Evolutionary conservation across 768 basidiomycete species (phyloP).

Genomic region (Pluteus cervinus): DNA sequence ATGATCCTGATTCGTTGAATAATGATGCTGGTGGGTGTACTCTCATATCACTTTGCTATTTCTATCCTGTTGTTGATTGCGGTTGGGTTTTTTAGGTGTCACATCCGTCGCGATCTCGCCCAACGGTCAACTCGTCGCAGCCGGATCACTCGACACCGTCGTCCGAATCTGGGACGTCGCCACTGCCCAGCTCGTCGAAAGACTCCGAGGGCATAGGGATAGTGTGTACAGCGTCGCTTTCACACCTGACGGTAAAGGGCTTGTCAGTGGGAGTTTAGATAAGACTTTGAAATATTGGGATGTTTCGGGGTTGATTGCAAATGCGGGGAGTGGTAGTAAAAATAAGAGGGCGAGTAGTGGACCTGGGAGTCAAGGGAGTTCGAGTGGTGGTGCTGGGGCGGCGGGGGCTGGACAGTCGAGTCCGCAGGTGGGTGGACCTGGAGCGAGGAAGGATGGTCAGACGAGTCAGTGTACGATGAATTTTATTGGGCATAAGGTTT

Average conservation of each 20-base stretch:
- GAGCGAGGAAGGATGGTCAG: slow-evolving; percentile 49
- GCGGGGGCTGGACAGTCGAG: slow-evolving; percentile 7
- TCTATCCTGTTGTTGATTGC: too few relatives aligned
- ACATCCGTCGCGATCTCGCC: slow-evolving; percentile 79
- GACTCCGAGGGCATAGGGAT: slow-evolving; percentile 73
- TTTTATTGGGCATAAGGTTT: slow-evolving; percentile 87
- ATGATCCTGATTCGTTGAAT: slow-evolving; percentile 43
- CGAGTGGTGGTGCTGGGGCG: slow-evolving; percentile 6
- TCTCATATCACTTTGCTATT: too few relatives aligned
- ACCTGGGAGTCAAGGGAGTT: slow-evolving; percentile 9
- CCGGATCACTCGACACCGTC: slow-evolving; percentile 68
- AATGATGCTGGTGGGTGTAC: slow-evolving; percentile 47
- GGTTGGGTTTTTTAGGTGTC: too few relatives aligned
- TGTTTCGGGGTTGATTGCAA: slow-evolving; percentile 66
- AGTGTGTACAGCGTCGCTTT: slow-evolving; percentile 89
- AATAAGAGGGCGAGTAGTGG: slow-evolving; percentile 6
- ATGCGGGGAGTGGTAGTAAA: slow-evolving; percentile 29
- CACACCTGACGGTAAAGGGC: slow-evolving; percentile 83
- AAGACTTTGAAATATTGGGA: slow-evolving; percentile 90
- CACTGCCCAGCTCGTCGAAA: slow-evolving; percentile 63
- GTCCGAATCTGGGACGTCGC: slow-evolving; percentile 78
- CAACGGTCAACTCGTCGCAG: slow-evolving; percentile 59
- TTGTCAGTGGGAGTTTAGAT: slow-evolving; percentile 90
- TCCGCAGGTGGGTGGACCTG: slow-evolving; percentile 4
- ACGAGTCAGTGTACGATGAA: slow-evolving; percentile 65